Evolutionary conservation across 139 green algal genomes (phyloP), one percentile per base, ranked within the genome.

Genomic region (Zygnema circumcarinatum): DNA sequence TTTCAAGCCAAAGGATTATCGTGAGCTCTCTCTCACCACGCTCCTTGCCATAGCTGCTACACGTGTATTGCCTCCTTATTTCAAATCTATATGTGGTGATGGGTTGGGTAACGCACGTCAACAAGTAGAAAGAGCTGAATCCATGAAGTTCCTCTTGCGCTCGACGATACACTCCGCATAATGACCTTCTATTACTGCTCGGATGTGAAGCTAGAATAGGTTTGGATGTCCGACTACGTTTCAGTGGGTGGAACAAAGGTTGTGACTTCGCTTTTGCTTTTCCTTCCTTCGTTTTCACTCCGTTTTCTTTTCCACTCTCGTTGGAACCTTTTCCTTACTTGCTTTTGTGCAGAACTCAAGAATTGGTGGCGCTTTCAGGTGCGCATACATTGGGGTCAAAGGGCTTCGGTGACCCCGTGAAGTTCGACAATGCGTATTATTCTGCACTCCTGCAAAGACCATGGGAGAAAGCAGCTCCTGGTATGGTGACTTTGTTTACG

Each of bases 351-450:
- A 85, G 74, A 35, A 29, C 52, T 21, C 72, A 69, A 21, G 90
- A 91, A 47, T 88, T 98, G 74, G 89, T 98, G 11, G 95, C 86
- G 0, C 79, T 97, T 1, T 93, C 79, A 29, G 95, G 95, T 2
- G 92, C 93, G 0, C 95, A 97, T 90, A 97, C 96, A 31, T 88
- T 98, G 38, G 85, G 93, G 76, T 72, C 36, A 85, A 98, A 98
- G 88, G 96, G 96, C 29, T 99, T 96, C 89, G 96, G 96, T 1
- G 94, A 97, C 74, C 92, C 96, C 20, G 52, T 93, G 16, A 94
- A 88, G 1, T 99, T 99, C 94, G 95, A 98, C 92, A 98, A 98
- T 79, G 87, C 84, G 0, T 99, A 99, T 92, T 99, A 94, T 91
- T 94, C 47, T 38, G 82, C 54, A 2, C 74, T 92, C 0, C 42